Evolutionary conservation across 2,329 filamentous ascomycete species (phyloP).

Genomic region (Pestalotiopsis sp.): DNA sequence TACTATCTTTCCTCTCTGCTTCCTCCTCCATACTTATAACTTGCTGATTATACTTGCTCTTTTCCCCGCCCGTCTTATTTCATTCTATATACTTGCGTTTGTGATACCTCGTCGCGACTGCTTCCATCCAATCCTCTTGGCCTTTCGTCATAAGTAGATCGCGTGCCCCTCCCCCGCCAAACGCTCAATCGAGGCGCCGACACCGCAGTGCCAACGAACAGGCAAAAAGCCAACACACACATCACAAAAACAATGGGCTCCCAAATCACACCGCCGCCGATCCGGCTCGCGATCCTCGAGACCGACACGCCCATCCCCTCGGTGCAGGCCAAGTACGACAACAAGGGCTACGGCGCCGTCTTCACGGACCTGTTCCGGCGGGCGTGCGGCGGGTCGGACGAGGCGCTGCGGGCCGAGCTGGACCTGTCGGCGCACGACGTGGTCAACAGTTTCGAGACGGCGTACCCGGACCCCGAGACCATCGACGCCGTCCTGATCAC

Average conservation of each 20-base stretch:
- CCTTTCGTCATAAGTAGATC: not conserved
- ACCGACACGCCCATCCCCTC: constrained; percentile 76
- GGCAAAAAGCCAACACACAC: no score
- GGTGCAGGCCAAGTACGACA: constrained; percentile 61
- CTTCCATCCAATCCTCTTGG: not conserved
- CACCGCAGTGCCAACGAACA: not conserved
- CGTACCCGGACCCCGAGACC: constrained; percentile 72
- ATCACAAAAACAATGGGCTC: constrained; percentile 30
- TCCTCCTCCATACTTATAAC: not conserved
- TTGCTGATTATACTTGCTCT: not conserved
- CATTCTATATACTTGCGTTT: not conserved
- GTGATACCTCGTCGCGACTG: not conserved
- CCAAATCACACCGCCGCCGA: constrained; percentile 38
- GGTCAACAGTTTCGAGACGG: constrained; percentile 58
- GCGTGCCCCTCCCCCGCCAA: not conserved
- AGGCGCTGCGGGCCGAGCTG: constrained; percentile 47
- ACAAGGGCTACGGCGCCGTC: constrained; percentile 70
- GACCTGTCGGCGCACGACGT: constrained; percentile 71
- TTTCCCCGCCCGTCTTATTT: not conserved
- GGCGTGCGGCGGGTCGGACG: constrained; percentile 49
- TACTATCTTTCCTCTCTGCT: not conserved
- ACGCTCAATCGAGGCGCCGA: not conserved
- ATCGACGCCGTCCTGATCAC: constrained; percentile 85
- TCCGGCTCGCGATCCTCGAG: constrained; percentile 86
- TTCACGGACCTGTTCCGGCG: constrained; percentile 63